Evolutionary conservation across 305 asterid species (phyloP).

Genomic region (Fraxinus angustifolia): DNA sequence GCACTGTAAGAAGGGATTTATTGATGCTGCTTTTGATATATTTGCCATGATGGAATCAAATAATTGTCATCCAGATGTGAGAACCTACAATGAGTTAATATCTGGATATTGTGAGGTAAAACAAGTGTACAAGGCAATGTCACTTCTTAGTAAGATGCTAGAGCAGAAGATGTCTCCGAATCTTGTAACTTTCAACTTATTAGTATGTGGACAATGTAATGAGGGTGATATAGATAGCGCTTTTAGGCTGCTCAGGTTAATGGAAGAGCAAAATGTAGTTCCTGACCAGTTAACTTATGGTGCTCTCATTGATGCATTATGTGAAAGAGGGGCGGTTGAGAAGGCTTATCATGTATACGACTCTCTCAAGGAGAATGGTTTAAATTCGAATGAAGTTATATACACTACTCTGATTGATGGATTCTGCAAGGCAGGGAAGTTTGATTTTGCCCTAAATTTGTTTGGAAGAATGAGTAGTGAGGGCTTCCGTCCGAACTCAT

Average conservation of each 20-base stretch:
- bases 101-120: constrained; percentile 54
- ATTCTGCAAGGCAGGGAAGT: constrained; percentile 44
- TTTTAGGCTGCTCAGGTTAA: constrained; percentile 57
- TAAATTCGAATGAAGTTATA: constrained; percentile 49
- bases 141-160: constrained; percentile 54
- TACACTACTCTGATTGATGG: constrained; percentile 69
- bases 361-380: constrained; percentile 51
- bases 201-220: constrained; percentile 72
- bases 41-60: constrained; percentile 51
- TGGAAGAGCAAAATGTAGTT: constrained; percentile 56
- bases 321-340: constrained; percentile 54
- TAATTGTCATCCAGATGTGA: constrained; percentile 53
- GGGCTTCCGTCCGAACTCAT: constrained; percentile 47
- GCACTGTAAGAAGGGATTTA: constrained; percentile 61
- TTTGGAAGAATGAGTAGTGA: constrained; percentile 56
- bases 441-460: constrained; percentile 47
- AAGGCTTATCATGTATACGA: constrained; percentile 47
- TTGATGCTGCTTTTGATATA: constrained; percentile 54
- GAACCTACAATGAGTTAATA: constrained; percentile 77
- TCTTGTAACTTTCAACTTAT: constrained; percentile 56
- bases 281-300: constrained; percentile 73
- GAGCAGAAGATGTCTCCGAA: constrained; percentile 49
- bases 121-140: constrained; percentile 69
- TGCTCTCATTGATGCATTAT: constrained; percentile 53
- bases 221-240: constrained; percentile 60